These are phyloP conservation scores for Leccinum aurantiacum DNA, from an alignment of 768 basidiomycete genomes.

Conservation along the genomic window DNA sequence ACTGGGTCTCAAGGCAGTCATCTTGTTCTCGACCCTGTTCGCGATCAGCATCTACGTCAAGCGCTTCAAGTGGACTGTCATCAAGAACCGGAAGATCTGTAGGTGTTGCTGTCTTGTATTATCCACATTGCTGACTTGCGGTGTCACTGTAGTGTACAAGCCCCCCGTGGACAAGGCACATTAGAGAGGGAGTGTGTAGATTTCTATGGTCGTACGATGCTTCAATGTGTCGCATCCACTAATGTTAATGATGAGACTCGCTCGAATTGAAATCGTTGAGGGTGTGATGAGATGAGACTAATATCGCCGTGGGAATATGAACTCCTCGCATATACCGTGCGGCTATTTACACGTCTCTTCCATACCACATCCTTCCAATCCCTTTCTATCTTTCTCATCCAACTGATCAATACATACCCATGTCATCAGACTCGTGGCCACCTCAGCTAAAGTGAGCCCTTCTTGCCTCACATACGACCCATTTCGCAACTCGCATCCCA, in stretches of 20 bases:
- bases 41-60: constrained; percentile 86
- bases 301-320: constrained; percentile 22
- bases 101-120: constrained; percentile 34
- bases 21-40: constrained; percentile 85
- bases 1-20: constrained; percentile 93
- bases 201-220: constrained; percentile 27
- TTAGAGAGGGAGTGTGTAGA: constrained; percentile 28
- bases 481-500: constrained; percentile 14
- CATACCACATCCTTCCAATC: not conserved
- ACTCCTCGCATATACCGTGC: not conserved
- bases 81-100: constrained; percentile 95
- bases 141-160: constrained; percentile 35
- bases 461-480: not conserved
- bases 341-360: constrained; percentile 11
- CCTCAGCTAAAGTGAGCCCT: constrained; percentile 68
- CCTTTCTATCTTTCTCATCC: not conserved
- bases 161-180: constrained; percentile 37
- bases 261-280: not conserved
- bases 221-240: constrained; percentile 16
- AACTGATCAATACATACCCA: constrained; percentile 27
- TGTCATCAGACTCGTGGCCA: constrained; percentile 82
- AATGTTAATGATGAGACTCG: constrained; percentile 32
- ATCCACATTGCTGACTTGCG: constrained; percentile 6
- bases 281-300: not conserved
- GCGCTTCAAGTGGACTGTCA: constrained; percentile 89